These are phyloP conservation scores for Ramalina intermedia DNA, from an alignment of 495 filamentous ascomycete genomes.

Conservation along the genomic window DNA sequence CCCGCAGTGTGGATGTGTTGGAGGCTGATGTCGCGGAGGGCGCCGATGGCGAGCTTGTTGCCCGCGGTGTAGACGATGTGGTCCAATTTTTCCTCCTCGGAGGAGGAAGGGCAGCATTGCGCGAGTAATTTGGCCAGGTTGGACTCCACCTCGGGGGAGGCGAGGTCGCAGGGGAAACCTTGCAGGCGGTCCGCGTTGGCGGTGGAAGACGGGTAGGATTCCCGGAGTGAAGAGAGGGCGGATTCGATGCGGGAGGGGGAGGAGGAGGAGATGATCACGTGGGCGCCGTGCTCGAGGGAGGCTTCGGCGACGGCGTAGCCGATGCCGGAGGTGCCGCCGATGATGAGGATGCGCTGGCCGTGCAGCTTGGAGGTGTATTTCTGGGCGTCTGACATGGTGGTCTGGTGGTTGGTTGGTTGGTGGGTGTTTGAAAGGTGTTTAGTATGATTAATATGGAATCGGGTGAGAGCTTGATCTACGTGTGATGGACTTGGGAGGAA, in stretches of 20 bases:
- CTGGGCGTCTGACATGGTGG: constrained; percentile 4
- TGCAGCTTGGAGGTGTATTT: constrained; percentile 19
- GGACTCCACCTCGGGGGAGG: constrained; percentile 24
- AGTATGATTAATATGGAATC: too few species aligned
- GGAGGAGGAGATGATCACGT: constrained; percentile 41
- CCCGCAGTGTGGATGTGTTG: constrained; percentile 22
- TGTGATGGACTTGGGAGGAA: too few species aligned
- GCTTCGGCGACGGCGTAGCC: constrained; percentile 40
- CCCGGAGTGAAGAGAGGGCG: constrained; percentile 25
- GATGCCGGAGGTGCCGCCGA: constrained; percentile 43
- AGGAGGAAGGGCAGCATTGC: constrained; percentile 1
- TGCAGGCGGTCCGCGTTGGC: constrained; percentile 14
- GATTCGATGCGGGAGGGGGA: constrained; percentile 22
- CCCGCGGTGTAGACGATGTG: constrained; percentile 52
- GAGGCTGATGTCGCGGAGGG: constrained; percentile 25
- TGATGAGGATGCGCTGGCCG: constrained; percentile 29
- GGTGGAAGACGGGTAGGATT: constrained; percentile 22
- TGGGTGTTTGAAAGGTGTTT: neutral
- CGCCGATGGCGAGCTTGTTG: constrained; percentile 23
- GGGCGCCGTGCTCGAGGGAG: constrained; percentile 32
- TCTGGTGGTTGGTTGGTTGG: neutral
- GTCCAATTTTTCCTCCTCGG: constrained; percentile 24
- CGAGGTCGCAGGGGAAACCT: constrained; percentile 38
- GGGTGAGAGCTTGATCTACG: too few species aligned
- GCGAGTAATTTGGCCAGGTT: constrained; percentile 23